Conservation (phyloP, 2,329 filamentous ascomycete genomes). For the Malbranchea zuffiana region DNA sequence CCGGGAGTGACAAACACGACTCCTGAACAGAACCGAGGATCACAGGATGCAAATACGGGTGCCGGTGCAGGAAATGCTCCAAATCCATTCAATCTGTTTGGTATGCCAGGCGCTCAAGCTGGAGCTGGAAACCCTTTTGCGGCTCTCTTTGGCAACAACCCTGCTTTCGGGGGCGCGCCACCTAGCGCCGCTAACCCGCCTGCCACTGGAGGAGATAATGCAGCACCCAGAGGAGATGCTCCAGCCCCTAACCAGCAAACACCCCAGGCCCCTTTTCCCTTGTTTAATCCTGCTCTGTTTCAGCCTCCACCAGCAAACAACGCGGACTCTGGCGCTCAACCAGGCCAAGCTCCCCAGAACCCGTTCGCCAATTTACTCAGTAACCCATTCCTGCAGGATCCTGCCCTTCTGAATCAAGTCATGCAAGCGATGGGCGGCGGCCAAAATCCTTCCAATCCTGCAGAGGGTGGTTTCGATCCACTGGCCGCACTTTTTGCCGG, state of each 20-base stretch:
- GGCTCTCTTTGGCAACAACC: constrained; percentile 43
- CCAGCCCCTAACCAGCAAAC: constrained; percentile 39
- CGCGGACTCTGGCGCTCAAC: constrained; percentile 17
- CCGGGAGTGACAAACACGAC: constrained; percentile 87
- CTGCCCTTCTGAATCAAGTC: constrained; percentile 47
- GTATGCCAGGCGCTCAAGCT: constrained; percentile 17
- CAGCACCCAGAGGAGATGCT: constrained; percentile 18
- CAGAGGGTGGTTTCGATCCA: constrained; percentile 33
- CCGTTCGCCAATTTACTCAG: constrained; percentile 35
- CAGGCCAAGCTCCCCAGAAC: constrained; percentile 30
- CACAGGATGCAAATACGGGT: constrained; percentile 24
- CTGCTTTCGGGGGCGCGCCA: constrained; percentile 18
- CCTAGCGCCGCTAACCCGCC: background rate
- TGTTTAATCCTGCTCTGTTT: constrained; percentile 45
- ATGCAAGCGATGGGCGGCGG: constrained; percentile 40
- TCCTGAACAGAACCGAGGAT: constrained; percentile 38
- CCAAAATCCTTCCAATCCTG: constrained; percentile 18
- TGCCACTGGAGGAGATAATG: constrained; percentile 13
- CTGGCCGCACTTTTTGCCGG: constrained; percentile 43
- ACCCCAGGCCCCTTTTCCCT: constrained; percentile 55
- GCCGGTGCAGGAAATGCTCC: constrained; percentile 4
- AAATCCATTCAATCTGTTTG: constrained; percentile 30
- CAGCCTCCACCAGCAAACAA: constrained; percentile 17
- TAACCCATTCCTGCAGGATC: constrained; percentile 50
- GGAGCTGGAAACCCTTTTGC: constrained; percentile 49